Conservation (phyloP, 768 basidiomycete species). For the Hydnomerulius pinastri region DNA sequence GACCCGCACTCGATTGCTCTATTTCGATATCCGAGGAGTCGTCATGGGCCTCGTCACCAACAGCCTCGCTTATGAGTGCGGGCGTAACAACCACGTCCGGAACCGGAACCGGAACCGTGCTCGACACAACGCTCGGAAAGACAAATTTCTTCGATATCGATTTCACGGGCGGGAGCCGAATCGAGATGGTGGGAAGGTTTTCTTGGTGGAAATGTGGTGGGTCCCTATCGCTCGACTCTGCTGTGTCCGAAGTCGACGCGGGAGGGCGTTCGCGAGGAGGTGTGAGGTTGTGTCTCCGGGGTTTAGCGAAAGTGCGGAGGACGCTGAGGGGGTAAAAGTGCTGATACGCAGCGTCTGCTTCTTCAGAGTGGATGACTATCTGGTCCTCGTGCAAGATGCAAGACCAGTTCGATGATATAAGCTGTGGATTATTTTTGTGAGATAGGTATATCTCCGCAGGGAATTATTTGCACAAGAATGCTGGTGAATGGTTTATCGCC, state of each 20-base stretch:
- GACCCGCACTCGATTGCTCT: conserved; percentile 5
- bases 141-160: conserved; percentile 54
- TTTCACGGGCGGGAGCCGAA: conserved; percentile 43
- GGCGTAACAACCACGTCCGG: background rate
- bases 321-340: conserved; percentile 62
- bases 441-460: conserved; percentile 2
- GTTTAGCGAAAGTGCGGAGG: conserved; percentile 31
- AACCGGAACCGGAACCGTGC: background rate
- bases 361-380: conserved; percentile 76
- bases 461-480: too few relatives aligned
- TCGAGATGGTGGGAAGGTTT: conserved; percentile 44
- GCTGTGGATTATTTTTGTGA: conserved; percentile 36
- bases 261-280: conserved; percentile 3
- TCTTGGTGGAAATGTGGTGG: too few relatives aligned
- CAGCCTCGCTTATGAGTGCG: background rate
- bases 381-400: conserved; percentile 67
- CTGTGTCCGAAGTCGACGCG: too few relatives aligned
- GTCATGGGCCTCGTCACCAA: background rate
- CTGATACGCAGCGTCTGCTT: conserved; percentile 63
- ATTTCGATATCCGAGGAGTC: background rate
- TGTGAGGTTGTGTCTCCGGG: conserved; percentile 25
- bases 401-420: conserved; percentile 73
- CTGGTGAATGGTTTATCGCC: background rate
- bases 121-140: conserved; percentile 39
- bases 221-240: too few relatives aligned